A percentile compares a stretch with the other conserved stretches of the same genome.
Conservation (phyloP, 495 filamentous ascomycete genomes). For the Pseudomonodictys pantanalensis region DNA sequence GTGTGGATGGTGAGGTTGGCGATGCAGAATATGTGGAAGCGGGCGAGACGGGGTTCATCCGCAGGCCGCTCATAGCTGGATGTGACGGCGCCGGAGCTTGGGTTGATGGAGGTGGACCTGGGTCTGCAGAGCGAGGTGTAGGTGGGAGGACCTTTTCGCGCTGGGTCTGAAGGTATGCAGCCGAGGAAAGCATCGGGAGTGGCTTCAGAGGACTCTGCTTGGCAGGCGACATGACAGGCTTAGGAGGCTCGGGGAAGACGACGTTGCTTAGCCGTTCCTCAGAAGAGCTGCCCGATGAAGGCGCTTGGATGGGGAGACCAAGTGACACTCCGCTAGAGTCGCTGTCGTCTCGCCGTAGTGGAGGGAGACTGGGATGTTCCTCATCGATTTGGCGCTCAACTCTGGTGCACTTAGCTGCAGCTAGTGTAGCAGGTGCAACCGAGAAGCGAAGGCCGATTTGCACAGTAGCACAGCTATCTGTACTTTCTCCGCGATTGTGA, state of each 20-base stretch:
- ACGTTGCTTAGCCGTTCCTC: constrained; percentile 1
- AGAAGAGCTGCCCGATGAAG: constrained; percentile 16
- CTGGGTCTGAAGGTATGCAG: constrained; percentile 52
- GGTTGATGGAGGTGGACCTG: neutral
- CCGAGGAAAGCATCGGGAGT: constrained; percentile 19
- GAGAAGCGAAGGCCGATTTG: constrained; percentile 37
- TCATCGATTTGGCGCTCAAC: neutral
- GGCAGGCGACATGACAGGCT: constrained; percentile 1
- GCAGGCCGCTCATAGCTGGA: constrained; percentile 17
- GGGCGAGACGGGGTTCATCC: constrained; percentile 27
- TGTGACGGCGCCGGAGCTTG: neutral
- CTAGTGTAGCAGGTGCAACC: constrained; percentile 33
- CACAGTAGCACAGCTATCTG: constrained; percentile 34
- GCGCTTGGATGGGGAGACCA: constrained; percentile 29
- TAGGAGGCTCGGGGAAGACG: constrained; percentile 14
- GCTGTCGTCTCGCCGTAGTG: constrained; percentile 22
- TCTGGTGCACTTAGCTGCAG: constrained; percentile 31
- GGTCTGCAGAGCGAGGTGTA: constrained; percentile 18
- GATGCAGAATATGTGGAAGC: neutral
- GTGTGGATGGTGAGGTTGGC: constrained; percentile 9
- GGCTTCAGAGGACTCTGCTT: constrained; percentile 4
- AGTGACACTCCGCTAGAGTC: constrained; percentile 23
- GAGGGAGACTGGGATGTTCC: neutral
- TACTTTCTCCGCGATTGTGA: constrained; percentile 23
- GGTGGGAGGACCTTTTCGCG: constrained; percentile 30